Base-by-base conservation (phyloP, 306 rosid genomes). In the Vigna trinervia region DNA sequence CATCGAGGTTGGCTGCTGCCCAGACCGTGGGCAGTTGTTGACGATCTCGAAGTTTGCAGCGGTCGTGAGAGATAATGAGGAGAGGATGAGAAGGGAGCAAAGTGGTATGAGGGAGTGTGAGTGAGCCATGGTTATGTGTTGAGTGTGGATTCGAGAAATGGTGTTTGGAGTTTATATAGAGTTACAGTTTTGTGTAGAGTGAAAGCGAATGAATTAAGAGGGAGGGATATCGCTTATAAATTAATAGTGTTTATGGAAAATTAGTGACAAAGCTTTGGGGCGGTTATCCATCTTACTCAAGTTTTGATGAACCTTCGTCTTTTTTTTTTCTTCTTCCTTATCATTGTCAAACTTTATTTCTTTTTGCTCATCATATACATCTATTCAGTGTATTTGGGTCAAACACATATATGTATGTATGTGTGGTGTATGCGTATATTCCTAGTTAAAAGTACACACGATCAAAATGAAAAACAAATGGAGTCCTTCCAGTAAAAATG, bases 1-100 rank as follows among this genome's bases (percentile, higher is more conserved):
- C 90, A 0, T 87, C 92, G 0, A 86, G 83, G 12, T 76, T 73
- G 6, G 90, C 88, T 1, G 71, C 88, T 0, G 90, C 91, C 97
- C 97, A 89, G 1, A 89, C 86, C 1, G 88, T 79, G 84, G 58
- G 20, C 95, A 89, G 0, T 84, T 77, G 74, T 92, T 92, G 14
- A 62, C 78, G 13, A 92, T 82, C 11, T 80, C 72, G 13, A 89
- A 89, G 15, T 48, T 78, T 22, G 85, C 85, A 10, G 79, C 84
- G 19, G 67, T 23, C 12, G 14, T 28, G 23, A 78, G 1, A 20
- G 65, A 59, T 0, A 59, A 17, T 43, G 52, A 23, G 48, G 19
- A 22, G 1, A 85, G 5, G 3, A 62, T n/a, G 47, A 85, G 57
- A 6, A 74, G 67, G 1, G 58, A 8, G 62, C 56, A 79, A 1